phyloP scores from a whole-genome alignment of 2,329 filamentous ascomycete species.

The Lachnellula cervina region DNA sequence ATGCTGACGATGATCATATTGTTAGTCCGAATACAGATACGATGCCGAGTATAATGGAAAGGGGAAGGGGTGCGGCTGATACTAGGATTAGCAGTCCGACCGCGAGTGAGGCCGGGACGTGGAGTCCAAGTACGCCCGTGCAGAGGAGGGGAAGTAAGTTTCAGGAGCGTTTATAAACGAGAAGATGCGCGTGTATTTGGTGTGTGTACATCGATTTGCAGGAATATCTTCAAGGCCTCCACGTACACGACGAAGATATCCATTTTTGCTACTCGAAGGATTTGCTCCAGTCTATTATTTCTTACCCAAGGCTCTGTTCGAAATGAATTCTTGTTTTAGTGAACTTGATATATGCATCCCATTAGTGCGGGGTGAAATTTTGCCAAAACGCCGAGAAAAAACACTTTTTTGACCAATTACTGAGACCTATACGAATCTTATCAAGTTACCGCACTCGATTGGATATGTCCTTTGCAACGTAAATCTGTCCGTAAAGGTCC shows the following conservation, averaged over 20 bases:
- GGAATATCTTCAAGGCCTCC: no score
- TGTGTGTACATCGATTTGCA: no score
- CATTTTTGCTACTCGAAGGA: no score
- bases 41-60: constrained; percentile 22
- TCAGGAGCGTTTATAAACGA: constrained; percentile 10
- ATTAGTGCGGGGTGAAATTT: no score
- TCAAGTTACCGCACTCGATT: background rate
- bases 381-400: no score
- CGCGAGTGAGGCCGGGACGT: constrained; percentile 7
- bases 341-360: no score
- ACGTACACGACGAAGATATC: no score
- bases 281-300: no score
- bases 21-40: constrained; percentile 23
- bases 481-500: background rate
- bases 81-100: constrained; percentile 8
- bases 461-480: background rate
- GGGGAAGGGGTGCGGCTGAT: constrained; percentile 1
- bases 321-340: no score
- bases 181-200: background rate
- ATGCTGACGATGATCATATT: constrained; percentile 4
- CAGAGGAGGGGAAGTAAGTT: constrained; percentile 18
- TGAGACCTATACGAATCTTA: constrained; percentile 50
- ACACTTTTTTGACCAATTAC: no score
- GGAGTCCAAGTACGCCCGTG: constrained; percentile 12
- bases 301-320: no score